Evolutionary conservation across 2,329 filamentous ascomycete species (phyloP), one percentile per base, ranked within the genome.

Genomic region (Orbilia brochopaga): DNA sequence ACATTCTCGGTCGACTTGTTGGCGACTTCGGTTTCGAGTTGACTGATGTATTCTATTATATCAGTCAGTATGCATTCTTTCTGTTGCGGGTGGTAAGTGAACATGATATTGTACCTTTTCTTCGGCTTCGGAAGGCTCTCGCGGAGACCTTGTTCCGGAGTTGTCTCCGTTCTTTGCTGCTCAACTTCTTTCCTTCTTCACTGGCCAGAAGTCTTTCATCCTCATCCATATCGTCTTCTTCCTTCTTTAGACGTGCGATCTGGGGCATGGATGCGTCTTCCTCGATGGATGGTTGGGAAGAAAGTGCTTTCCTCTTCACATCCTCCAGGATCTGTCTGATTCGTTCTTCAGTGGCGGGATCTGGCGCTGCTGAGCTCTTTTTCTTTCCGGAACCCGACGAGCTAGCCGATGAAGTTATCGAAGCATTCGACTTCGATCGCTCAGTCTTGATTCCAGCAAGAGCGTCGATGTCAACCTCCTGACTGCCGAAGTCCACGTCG

Each of bases 91-190:
- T 19, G 52, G 1, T 24, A 50, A 40, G 51, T 21, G 1, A 23
- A 42, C n/a, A 24, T 74, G 78, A 19, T 58, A 23, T 37, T 85
- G 84, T 87, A 97, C 93, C 93, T 85, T 99, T 99, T 84, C 94
- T 89, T 77, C 94, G 85, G n/a, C 92, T 97, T 64, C 94, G 90
- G 87, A 99, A 99, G 57, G 93, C 93, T 76, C 94, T 91, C 74
- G 94, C 94, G 46, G 94, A 99, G 2, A 99, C 94, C 82, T 99
- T 99, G 85, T 99, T 99, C 74, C 94, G 87, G n/a, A 99, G 85
- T 81, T 97, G 94, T 75, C 94, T 88, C 72, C 94, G 88, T 81
- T 97, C 92, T 82, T 97, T 97, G 83, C 91, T 96, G 81, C 88
- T 94, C n/a, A 99, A 85, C 83, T 97, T 97, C 88, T 99, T 99